Evolutionary conservation across 495 filamentous ascomycete species (phyloP).

Genomic region (Trichocladium uniseriatum): DNA sequence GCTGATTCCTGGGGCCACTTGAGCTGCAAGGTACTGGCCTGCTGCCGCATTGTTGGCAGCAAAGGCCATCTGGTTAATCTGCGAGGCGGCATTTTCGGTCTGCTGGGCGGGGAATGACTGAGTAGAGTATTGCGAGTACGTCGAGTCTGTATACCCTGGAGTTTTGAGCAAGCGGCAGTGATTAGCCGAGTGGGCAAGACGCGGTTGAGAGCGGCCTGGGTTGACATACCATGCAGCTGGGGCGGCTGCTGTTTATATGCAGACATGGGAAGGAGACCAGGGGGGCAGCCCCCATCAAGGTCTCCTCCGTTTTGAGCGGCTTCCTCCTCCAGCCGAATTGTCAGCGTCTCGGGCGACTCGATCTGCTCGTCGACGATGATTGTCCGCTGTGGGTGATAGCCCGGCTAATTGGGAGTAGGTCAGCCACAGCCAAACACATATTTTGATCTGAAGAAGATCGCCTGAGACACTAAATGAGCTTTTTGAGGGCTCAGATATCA

Average conservation of each 20-base stretch:
- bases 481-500: no score
- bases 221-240: constrained; percentile 42
- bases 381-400: constrained; percentile 38
- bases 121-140: constrained; percentile 36
- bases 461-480: no score
- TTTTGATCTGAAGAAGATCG: not conserved
- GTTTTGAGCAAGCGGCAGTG: not conserved
- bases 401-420: constrained; percentile 27
- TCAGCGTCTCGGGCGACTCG: constrained; percentile 41
- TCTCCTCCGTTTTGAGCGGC: constrained; percentile 39
- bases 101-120: constrained; percentile 33
- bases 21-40: constrained; percentile 43
- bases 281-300: constrained; percentile 40
- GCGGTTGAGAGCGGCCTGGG: not conserved
- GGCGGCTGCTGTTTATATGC: constrained; percentile 38
- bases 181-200: not conserved
- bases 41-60: constrained; percentile 42
- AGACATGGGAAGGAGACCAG: constrained; percentile 43
- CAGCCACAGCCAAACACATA: not conserved
- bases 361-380: constrained; percentile 42
- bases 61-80: constrained; percentile 45
- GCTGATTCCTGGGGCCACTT: constrained; percentile 17
- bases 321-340: constrained; percentile 40
- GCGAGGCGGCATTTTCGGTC: constrained; percentile 38
- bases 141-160: constrained; percentile 42